A percentile compares a stretch with the other conserved stretches of the same genome.
These are phyloP conservation scores for Polygonum maritimum DNA, from an alignment of 148 eudicot genomes.

Conservation along the genomic window DNA sequence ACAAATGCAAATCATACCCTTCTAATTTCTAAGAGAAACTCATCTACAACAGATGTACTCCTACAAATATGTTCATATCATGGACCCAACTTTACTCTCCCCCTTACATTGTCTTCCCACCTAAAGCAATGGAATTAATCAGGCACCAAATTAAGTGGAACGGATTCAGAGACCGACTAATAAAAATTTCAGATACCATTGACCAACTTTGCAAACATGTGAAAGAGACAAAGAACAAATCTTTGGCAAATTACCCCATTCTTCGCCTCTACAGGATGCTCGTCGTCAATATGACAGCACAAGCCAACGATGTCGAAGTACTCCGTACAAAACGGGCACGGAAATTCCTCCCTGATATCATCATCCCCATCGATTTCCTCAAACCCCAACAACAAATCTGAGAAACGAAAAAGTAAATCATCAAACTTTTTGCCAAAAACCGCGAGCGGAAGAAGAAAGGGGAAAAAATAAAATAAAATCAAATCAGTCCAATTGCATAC, in stretches of 20 bases:
- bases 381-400: constrained; percentile 81
- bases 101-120: not conserved
- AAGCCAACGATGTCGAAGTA: constrained; percentile 85
- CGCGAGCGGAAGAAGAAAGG: not conserved
- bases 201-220: not conserved
- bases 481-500: constrained; percentile 16
- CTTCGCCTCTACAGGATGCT: constrained; percentile 79
- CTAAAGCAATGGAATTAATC: not conserved
- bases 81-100: not conserved
- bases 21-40: not conserved
- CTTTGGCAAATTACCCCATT: constrained; percentile 59
- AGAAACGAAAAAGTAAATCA: not conserved
- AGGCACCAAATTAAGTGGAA: not conserved
- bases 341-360: constrained; percentile 87
- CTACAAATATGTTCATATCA: not conserved
- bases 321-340: constrained; percentile 82
- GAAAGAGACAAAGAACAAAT: not conserved
- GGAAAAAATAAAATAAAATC: not conserved
- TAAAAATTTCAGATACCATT: not conserved
- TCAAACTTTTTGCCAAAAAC: not conserved
- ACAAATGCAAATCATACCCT: not conserved
- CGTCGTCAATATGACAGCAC: constrained; percentile 92
- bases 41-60: not conserved
- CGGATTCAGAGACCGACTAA: not conserved
- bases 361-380: constrained; percentile 88